Conservation (phyloP, 2,329 filamentous ascomycete species). For the Endoconidiophora polonica region DNA sequence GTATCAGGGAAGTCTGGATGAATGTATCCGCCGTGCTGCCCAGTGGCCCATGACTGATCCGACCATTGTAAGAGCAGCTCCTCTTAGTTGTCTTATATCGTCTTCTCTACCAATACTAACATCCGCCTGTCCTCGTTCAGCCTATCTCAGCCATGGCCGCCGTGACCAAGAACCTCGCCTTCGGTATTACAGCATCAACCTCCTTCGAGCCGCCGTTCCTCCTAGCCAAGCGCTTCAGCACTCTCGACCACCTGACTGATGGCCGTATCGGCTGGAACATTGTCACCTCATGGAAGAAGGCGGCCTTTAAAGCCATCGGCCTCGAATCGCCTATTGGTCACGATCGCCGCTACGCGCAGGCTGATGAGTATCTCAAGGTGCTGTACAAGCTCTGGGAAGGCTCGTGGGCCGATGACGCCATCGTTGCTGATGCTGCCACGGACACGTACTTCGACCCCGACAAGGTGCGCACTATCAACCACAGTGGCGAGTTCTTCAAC, state of each 20-base stretch:
- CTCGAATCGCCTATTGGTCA: constrained; percentile 40
- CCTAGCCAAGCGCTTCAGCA: constrained; percentile 44
- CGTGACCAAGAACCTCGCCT: constrained; percentile 45
- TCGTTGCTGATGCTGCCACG: constrained; percentile 33
- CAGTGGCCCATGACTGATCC: constrained; percentile 52
- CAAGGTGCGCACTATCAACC: constrained; percentile 42
- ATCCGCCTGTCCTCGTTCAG: constrained; percentile 18
- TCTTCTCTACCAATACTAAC: neutral
- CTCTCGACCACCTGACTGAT: constrained; percentile 43
- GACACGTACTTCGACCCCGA: constrained; percentile 42
- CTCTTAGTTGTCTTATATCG: neutral
- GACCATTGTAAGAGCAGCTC: constrained; percentile 31
- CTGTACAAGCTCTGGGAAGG: constrained; percentile 45
- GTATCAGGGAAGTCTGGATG: constrained; percentile 40
- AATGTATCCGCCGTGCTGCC: constrained; percentile 43
- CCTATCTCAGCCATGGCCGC: constrained; percentile 50
- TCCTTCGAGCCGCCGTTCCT: constrained; percentile 46
- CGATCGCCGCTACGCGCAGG: constrained; percentile 43
- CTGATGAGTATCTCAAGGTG: constrained; percentile 44
- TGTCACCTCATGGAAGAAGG: constrained; percentile 41
- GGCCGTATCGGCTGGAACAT: constrained; percentile 52
- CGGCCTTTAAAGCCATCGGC: constrained; percentile 45
- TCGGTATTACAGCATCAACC: constrained; percentile 46
- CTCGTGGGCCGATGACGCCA: constrained; percentile 41
- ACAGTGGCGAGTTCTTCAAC: constrained; percentile 38